These are phyloP conservation scores for Ampelocalamus luodianensis DNA, from an alignment of 176 grass and related monocot genomes.

Conservation along the genomic window DNA sequence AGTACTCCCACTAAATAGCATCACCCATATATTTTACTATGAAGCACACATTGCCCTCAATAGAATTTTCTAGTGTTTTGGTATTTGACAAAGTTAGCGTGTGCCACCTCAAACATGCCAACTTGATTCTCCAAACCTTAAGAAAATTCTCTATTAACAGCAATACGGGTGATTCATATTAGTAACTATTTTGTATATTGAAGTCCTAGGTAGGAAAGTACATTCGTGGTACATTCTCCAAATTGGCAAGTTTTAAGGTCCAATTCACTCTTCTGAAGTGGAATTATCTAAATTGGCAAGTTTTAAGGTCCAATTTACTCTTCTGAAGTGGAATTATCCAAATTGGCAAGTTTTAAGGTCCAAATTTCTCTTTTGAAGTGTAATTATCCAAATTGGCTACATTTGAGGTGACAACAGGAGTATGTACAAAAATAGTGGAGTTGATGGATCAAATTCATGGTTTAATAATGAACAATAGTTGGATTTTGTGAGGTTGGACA, in stretches of 20 bases:
- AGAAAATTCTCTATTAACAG: neutral
- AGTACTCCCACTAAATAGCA: no score
- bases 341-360: neutral
- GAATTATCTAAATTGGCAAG: neutral
- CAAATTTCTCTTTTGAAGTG: neutral
- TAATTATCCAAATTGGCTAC: neutral
- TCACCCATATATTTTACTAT: no score
- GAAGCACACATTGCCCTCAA: no score
- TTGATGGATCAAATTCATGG: no score
- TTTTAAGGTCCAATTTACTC: no score
- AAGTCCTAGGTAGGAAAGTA: neutral
- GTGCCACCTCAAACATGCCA: neutral
- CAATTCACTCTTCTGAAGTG: neutral
- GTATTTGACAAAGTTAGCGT: neutral
- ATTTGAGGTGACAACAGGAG: neutral
- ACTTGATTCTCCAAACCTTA: neutral
- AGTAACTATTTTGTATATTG: neutral
- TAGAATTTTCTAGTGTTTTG: neutral
- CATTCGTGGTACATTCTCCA: neutral
- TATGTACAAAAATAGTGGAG: no score
- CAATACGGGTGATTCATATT: neutral
- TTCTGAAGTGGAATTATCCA: no score
- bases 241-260: neutral
- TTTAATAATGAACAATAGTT: neutral
- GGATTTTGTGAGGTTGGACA: neutral